Base-by-base conservation (phyloP, 306 rosid genomes). In the Dryas alaskensis region DNA sequence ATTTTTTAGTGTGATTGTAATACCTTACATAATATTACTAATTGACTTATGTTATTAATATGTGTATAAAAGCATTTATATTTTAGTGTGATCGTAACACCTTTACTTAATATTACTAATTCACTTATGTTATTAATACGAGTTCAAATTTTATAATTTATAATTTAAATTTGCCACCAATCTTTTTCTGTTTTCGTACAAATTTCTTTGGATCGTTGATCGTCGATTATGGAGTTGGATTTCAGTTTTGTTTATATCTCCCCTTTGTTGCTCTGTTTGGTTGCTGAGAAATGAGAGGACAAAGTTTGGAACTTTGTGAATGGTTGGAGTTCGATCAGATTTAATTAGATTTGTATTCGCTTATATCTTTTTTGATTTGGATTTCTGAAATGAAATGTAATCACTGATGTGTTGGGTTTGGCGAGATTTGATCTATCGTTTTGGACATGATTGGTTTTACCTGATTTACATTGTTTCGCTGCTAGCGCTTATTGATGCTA, bases 141-240 rank as follows among this genome's bases (percentile, higher is more conserved):
- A 19, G 19, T 19, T n/a, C 45, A 5, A 17, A n/a, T 17, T 5
- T 10, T 7, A n/a, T 43, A 39, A 42, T 47, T 44, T 44, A n/a
- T n/a, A n/a, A n/a, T n/a, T 19, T 51, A 31, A 45, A 45, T 40
- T 80, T 17, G 12, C 40, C 60, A 42, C n/a, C 46, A 5, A 9
- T 5, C 14, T 22, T 39, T 0, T 12, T 27, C 22, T 65, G 1
- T 82, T 27, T 17, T 53, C 0, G 0, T 14, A 2, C 39, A 19
- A 50, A 10, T 79, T 71, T 10, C 16, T 48, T 55, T 55, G 76
- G 87, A 84, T 89, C 84, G 39, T 59, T 52, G 47, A 80, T 79
- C 65, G 46, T 72, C 17, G n/a, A 8, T 37, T 79, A 14, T 48
- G 73, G 40, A 55, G 65, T 84, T 80, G 61, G 72, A 76, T 71